Base-by-base conservation (phyloP, 192 early-diverging fungal species). In the Gonapodya sp. region DNA sequence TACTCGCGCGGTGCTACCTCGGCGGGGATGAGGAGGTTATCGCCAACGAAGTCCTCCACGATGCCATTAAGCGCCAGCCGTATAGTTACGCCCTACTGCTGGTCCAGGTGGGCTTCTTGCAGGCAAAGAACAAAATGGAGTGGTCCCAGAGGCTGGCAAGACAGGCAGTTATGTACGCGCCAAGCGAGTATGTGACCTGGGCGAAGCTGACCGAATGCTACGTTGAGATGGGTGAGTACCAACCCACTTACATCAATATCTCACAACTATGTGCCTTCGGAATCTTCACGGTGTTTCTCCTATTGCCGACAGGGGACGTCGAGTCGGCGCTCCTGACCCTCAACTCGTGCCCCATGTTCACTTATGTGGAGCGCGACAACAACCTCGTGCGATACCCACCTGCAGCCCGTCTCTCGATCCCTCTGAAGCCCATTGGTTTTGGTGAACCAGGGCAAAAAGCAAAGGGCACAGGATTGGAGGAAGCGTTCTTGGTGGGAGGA, bases 311-410 rank as follows among this genome's bases (percentile, higher is more conserved):
- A 2, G 35, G 64, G 1, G 8, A 33, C 36, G 35, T 35, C 78
- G 32, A 36, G 83, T 79, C 87, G 93, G 98, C 98, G 30, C 87
- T 99, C 16, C 88, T 99, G 80, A 94, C 97, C 0, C 90, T 99
- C 80, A 99, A 99, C 84, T 94, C 96, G 18, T 99, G 98, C 84
- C 98, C 98, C 2, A 99, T 99, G 98, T 98, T 97, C 83, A 95
- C 96, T 0, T 97, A 91, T 85, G 35, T 31, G 78, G 85, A 86
- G 72, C 87, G 81, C 84, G 80, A 81, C 79, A 35, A 36, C 18
- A 81, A 81, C 73, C 18, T 77, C 8, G 75, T 34, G 8, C 75
- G 75, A 8, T 77, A 32, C 75, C 75, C 75, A 8, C 30, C 75
- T 2, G 75, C 75, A 14, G 34, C 18, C 2, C 18, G 34, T 8